These are phyloP conservation scores for Penicillium expansum DNA, from an alignment of 2,329 filamentous ascomycete genomes.

Conservation along the genomic window DNA sequence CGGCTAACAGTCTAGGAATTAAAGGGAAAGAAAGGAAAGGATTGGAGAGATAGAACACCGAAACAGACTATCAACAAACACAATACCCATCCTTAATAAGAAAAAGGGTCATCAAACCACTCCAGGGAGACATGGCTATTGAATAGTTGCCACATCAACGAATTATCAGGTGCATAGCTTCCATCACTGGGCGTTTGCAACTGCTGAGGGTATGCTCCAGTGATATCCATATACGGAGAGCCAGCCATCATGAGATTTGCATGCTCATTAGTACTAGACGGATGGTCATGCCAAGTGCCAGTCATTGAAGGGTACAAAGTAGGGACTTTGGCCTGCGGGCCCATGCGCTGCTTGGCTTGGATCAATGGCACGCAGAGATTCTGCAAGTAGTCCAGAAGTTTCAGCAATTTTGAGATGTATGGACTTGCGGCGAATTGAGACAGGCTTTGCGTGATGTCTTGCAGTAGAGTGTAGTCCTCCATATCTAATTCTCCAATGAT, in stretches of 20 bases:
- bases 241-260: background rate
- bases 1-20: too few species aligned
- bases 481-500: slow-evolving; percentile 21
- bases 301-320: slow-evolving; percentile 8
- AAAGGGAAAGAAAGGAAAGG: background rate
- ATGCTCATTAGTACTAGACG: background rate
- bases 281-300: background rate
- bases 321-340: slow-evolving; percentile 2
- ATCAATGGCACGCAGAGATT: slow-evolving; percentile 15
- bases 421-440: slow-evolving; percentile 19
- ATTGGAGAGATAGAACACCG: background rate
- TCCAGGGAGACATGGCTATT: slow-evolving; percentile 23
- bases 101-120: slow-evolving; percentile 13
- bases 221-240: background rate
- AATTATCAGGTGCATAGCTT: slow-evolving; percentile 10
- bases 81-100: background rate
- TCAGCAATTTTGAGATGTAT: slow-evolving; percentile 18
- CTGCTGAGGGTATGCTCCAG: background rate
- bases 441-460: slow-evolving; percentile 16
- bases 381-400: slow-evolving; percentile 16
- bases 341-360: slow-evolving; percentile 10
- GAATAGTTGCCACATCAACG: slow-evolving; percentile 24
- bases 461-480: slow-evolving; percentile 21
- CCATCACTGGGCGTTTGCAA: background rate
- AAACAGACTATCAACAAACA: background rate